A percentile compares a stretch with the other conserved stretches of the same genome.
These are phyloP conservation scores for Fusarium sp. DNA, from an alignment of 2,329 filamentous ascomycete genomes.

Conservation along the genomic window DNA sequence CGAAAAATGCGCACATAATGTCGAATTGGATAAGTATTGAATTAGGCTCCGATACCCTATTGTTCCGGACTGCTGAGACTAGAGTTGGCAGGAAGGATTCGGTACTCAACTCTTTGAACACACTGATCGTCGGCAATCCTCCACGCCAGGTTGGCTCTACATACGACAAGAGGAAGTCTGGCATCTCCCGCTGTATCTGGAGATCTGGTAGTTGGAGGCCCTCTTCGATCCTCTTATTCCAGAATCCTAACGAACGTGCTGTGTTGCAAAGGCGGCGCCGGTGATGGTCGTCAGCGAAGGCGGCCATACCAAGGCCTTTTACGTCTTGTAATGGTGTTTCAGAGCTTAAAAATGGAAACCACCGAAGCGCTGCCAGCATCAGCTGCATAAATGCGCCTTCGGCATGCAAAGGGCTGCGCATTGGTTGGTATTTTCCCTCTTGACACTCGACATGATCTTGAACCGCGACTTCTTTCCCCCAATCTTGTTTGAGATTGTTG, in stretches of 20 bases:
- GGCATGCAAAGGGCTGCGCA: too few species aligned
- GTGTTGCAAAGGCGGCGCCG: not conserved
- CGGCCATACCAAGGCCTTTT: not conserved
- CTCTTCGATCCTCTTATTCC: not conserved
- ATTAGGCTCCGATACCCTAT: too few species aligned
- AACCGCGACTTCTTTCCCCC: not conserved
- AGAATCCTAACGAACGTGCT: not conserved
- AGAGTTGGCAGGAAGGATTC: not conserved
- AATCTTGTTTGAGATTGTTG: slow-evolving; percentile 8
- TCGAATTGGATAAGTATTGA: too few species aligned
- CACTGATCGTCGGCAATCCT: not conserved
- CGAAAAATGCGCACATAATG: too few species aligned
- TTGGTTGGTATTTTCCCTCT: too few species aligned
- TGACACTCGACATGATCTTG: too few species aligned
- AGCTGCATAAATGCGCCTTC: too few species aligned
- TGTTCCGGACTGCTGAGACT: too few species aligned
- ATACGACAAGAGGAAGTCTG: not conserved
- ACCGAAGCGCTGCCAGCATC: too few species aligned
- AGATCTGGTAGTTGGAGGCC: not conserved
- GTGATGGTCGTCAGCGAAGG: not conserved
- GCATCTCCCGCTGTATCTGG: not conserved
- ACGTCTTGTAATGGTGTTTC: too few species aligned
- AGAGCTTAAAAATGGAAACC: too few species aligned
- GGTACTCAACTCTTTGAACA: not conserved
- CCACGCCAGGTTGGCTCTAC: not conserved